These are phyloP conservation scores for Solanum chiquidenum DNA, from an alignment of 257 asterid genomes.

Conservation along the genomic window DNA sequence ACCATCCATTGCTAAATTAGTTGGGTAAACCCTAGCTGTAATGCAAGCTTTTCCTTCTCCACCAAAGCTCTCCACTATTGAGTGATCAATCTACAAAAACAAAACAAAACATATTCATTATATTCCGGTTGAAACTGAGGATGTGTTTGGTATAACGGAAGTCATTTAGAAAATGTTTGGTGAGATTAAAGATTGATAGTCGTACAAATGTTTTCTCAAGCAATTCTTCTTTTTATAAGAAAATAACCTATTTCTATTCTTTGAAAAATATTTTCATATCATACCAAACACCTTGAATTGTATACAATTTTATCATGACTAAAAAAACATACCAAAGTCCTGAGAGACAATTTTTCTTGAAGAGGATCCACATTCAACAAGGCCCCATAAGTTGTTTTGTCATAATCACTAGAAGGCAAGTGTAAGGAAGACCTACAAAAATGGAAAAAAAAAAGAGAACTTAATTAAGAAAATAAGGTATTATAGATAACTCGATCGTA, in stretches of 20 bases:
- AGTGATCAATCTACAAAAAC: slow-evolving; percentile 17
- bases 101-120: background rate
- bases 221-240: background rate
- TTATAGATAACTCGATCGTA: background rate
- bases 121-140: background rate
- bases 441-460: no score
- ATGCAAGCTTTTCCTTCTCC: slow-evolving; percentile 21
- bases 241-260: background rate
- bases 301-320: background rate
- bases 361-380: slow-evolving; percentile 20
- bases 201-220: background rate
- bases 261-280: background rate
- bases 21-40: slow-evolving; percentile 23
- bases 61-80: slow-evolving; percentile 26
- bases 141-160: background rate
- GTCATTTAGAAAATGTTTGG: background rate
- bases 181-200: background rate
- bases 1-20: slow-evolving; percentile 3
- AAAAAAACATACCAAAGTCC: slow-evolving; percentile 19
- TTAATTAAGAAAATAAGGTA: background rate
- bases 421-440: slow-evolving; percentile 21
- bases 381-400: slow-evolving; percentile 25
- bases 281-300: background rate
- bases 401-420: slow-evolving; percentile 6
- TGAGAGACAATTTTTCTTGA: slow-evolving; percentile 11